Evolutionary conservation across 257 asterid species (phyloP).

Genomic region (Cynanchum wilfordii): DNA sequence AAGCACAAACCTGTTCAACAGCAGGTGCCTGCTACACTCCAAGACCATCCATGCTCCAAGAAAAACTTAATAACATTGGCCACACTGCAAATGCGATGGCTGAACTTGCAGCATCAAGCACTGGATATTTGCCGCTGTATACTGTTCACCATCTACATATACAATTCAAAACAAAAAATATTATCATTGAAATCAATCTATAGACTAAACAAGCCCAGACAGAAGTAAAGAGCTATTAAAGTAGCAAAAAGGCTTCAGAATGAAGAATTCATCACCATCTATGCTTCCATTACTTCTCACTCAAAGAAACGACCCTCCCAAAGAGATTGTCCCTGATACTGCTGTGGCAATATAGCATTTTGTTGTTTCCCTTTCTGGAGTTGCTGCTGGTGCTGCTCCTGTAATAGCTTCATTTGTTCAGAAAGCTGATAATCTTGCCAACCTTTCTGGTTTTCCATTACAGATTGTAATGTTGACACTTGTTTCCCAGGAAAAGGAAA

Average conservation of each 20-base stretch:
- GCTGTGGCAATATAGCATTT: conserved; percentile 48
- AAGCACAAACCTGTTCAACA: conserved; percentile 41
- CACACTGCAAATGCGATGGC: conserved; percentile 54
- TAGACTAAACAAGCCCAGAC: background rate
- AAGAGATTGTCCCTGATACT: conserved; percentile 68
- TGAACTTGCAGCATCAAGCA: conserved; percentile 54
- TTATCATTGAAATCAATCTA: background rate
- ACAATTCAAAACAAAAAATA: conserved; percentile 5
- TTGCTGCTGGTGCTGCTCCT: conserved; percentile 56
- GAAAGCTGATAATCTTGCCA: conserved; percentile 50
- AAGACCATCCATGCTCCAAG: conserved; percentile 78
- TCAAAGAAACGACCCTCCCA: conserved; percentile 58
- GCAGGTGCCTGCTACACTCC: conserved; percentile 78
- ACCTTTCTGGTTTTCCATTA: conserved; percentile 46
- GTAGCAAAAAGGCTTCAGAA: background rate
- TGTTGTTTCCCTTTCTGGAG: conserved; percentile 54
- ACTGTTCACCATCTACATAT: conserved; percentile 36
- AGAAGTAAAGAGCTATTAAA: background rate
- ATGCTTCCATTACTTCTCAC: conserved; percentile 52
- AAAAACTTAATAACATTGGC: conserved; percentile 66
- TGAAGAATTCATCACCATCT: conserved; percentile 35
- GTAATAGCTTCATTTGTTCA: conserved; percentile 47
- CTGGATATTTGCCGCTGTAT: conserved; percentile 40
- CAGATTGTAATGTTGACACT: conserved; percentile 36
- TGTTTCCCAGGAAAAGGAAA: conserved; percentile 94